Evolutionary conservation across 2,329 filamentous ascomycete genomes (phyloP).

Genomic region (Talaromyces sp.): DNA sequence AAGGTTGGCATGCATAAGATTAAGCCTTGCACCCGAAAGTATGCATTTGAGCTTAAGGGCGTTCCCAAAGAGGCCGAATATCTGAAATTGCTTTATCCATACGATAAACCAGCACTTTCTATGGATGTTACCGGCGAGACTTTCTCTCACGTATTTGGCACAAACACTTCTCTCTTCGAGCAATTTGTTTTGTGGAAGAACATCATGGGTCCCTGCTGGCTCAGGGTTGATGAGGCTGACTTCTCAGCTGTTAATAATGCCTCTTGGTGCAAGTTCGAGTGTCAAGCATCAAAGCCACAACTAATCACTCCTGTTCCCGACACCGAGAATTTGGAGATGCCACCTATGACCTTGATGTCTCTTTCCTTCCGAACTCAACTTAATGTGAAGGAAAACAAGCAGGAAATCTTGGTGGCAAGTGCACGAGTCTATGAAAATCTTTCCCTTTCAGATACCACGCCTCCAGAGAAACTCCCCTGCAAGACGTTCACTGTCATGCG

Average conservation of each 20-base stretch:
- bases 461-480: conserved; percentile 84
- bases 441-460: conserved; percentile 81
- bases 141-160: conserved; percentile 91
- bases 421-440: conserved; percentile 92
- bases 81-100: conserved; percentile 93
- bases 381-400: conserved; percentile 91
- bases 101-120: conserved; percentile 77
- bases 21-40: conserved; percentile 86
- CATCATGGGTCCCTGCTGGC: conserved; percentile 98
- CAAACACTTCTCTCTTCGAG: conserved; percentile 91
- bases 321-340: conserved; percentile 77
- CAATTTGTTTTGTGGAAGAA: conserved; percentile 99
- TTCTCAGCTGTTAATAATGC: conserved; percentile 85
- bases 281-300: conserved; percentile 76
- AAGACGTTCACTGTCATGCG: conserved; percentile 91
- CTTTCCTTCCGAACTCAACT: conserved; percentile 83
- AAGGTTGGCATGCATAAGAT: conserved; percentile 90
- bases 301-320: conserved; percentile 73
- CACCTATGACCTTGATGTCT: conserved; percentile 94
- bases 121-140: conserved; percentile 76
- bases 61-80: conserved; percentile 90
- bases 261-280: conserved; percentile 95
- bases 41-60: conserved; percentile 87
- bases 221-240: conserved; percentile 84
- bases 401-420: conserved; percentile 90